Conservation (phyloP, 371 early-diverging fungal genomes). For the Mucor sp. region DNA sequence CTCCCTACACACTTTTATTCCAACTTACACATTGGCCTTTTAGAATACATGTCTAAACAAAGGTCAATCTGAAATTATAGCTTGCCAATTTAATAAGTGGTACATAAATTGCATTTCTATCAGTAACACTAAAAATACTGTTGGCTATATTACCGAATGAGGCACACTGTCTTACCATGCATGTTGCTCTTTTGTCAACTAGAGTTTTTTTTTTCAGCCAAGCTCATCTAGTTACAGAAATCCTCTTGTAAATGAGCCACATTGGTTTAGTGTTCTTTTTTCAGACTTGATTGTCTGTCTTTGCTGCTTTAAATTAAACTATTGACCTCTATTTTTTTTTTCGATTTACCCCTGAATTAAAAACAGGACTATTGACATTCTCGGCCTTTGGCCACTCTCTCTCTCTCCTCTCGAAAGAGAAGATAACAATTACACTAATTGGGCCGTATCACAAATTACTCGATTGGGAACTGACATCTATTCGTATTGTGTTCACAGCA, state of each 20-base stretch:
- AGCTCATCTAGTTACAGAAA: background rate
- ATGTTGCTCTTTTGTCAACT: background rate
- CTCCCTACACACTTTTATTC: too few relatives aligned
- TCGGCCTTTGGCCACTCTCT: background rate
- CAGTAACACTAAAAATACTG: background rate
- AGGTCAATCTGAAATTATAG: too few relatives aligned
- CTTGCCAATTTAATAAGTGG: too few relatives aligned
- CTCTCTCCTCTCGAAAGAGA: background rate
- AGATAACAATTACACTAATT: background rate
- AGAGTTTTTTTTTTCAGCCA: background rate
- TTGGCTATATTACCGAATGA: background rate
- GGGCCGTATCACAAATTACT: background rate
- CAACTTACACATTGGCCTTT: too few relatives aligned
- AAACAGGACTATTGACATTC: background rate
- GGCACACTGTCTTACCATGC: background rate
- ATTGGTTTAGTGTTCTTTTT: background rate
- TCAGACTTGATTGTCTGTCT: background rate
- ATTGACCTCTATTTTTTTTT: too few relatives aligned
- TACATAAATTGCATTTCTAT: background rate
- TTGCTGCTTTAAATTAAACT: background rate
- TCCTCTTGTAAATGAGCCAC: background rate
- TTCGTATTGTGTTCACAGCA: background rate
- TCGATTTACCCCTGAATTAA: background rate
- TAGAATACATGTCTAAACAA: too few relatives aligned
- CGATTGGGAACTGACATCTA: background rate